These are phyloP conservation scores for Candida methanosorbosa DNA, from an alignment of 805 yeast genomes.

Conservation along the genomic window DNA sequence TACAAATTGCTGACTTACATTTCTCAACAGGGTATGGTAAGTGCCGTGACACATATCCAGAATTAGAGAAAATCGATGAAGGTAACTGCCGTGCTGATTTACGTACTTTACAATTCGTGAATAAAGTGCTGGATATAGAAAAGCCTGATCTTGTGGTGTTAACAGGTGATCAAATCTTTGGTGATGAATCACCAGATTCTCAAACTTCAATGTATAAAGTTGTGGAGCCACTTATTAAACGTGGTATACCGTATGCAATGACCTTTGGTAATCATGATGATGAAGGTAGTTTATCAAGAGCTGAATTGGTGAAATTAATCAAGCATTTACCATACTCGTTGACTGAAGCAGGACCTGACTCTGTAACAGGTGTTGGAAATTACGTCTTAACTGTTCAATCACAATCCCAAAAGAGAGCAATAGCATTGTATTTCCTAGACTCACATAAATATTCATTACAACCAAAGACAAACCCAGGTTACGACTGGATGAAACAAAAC, in stretches of 20 bases:
- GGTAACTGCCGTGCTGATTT: conserved; percentile 71
- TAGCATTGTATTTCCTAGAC: conserved; percentile 71
- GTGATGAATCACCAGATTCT: conserved; percentile 71
- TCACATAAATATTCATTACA: conserved; percentile 67
- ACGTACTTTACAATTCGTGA: conserved; percentile 54
- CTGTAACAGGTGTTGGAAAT: conserved; percentile 78
- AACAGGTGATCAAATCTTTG: conserved; percentile 90
- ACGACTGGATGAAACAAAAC: conserved; percentile 73
- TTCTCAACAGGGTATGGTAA: conserved; percentile 75
- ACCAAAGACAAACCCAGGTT: conserved; percentile 63
- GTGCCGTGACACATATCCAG: conserved; percentile 69
- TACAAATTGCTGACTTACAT: conserved; percentile 90
- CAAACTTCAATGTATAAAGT: conserved; percentile 77
- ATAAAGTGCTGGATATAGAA: conserved; percentile 60
- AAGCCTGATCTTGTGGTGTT: conserved; percentile 78
- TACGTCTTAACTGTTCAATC: conserved; percentile 49
- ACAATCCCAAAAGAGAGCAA: conserved; percentile 29
- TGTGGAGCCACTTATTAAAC: conserved; percentile 53
- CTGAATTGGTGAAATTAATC: conserved; percentile 50
- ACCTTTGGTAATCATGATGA: conserved; percentile 93
- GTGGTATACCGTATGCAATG: conserved; percentile 75
- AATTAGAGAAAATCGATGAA: conserved; percentile 21
- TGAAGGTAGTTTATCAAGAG: conserved; percentile 62
- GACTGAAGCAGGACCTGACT: conserved; percentile 53
- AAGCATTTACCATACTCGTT: conserved; percentile 59